phyloP scores from a whole-genome alignment of 305 asterid species.

The Fraxinus platypoda region DNA sequence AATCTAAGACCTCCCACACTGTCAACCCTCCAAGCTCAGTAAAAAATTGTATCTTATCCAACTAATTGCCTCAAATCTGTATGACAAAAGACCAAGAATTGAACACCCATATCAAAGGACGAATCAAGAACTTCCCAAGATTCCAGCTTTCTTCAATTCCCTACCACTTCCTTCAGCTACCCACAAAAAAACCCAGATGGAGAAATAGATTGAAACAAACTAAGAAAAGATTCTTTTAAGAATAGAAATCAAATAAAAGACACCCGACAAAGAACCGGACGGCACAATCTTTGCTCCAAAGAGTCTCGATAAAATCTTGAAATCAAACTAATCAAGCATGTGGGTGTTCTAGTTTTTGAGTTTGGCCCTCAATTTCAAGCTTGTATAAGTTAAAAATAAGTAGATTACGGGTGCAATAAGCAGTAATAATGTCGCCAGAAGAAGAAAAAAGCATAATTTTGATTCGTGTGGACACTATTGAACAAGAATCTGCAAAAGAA shows the following conservation, averaged over 20 bases:
- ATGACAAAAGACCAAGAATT: slow-evolving; percentile 32
- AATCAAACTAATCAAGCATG: slow-evolving; percentile 31
- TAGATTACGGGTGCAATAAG: slow-evolving; percentile 53
- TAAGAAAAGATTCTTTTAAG: slow-evolving; percentile 41
- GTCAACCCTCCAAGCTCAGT: background rate
- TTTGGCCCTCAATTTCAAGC: slow-evolving; percentile 45
- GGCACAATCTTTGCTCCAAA: slow-evolving; percentile 15
- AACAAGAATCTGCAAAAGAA: slow-evolving; percentile 69
- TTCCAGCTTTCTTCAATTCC: slow-evolving; percentile 40
- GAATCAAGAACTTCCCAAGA: slow-evolving; percentile 45
- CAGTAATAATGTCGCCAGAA: slow-evolving; percentile 14
- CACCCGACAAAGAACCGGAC: slow-evolving; percentile 29
- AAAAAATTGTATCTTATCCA: slow-evolving; percentile 23
- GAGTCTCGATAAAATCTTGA: slow-evolving; percentile 25
- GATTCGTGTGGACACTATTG: slow-evolving; percentile 56
- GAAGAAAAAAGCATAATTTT: slow-evolving; percentile 21
- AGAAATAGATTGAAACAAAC: slow-evolving; percentile 42
- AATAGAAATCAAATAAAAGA: slow-evolving; percentile 34
- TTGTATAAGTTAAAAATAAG: slow-evolving; percentile 26
- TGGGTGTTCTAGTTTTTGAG: slow-evolving; percentile 35
- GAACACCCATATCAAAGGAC: slow-evolving; percentile 32
- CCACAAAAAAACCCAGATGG: slow-evolving; percentile 41
- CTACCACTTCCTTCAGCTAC: slow-evolving; percentile 42
- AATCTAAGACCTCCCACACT: background rate
- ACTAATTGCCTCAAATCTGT: slow-evolving; percentile 34